Base-by-base conservation (phyloP, 2,329 filamentous ascomycete species). In the Diaporthe citriasiana region DNA sequence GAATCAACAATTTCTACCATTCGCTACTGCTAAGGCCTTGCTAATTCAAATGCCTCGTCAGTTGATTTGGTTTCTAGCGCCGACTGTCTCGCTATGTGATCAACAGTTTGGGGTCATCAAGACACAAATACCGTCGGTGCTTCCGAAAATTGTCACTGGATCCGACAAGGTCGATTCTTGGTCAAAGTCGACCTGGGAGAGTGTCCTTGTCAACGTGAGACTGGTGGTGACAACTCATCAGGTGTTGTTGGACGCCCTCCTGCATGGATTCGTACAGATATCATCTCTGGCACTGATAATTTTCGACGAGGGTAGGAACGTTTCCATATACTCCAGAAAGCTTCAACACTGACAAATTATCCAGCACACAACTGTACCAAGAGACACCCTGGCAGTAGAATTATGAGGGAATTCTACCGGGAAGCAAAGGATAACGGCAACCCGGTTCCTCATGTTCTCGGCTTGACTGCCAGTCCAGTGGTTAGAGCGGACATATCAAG, bases 211-310 rank as follows among this genome's bases (percentile, higher is more conserved):
- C 3, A 91, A 92, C 63, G 87, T 93, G 30, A 88, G 90, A 1
- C 86, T 97, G n/a, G 89, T 97, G 7, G 87, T 97, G 1, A 95
- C 93, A 0, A 97, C 95, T 0, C 91, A 93, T 74, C 91, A 93
- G 74, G 88, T 97, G 1, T 86, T 97, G 17, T 84, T 90, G 3
- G 93, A 97, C 82, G 94, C 94, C 3, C 85, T 97, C 53, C 85
- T 83, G 1, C 94, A 97, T 82, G 93, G 88, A 0, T 97, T 97
- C 80, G 88, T 97, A 2, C 85, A 81, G 1, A 88, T 97, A 78
- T 80, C 85, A 0, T 85, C 85, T 3, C 82, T 97, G 30, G 87
- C 92, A 7, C 84, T 98, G 6, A 83, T 97, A 22, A 88, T 97
- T 0, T 93, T 97, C 78, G 95, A 98, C 79, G 95, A 98, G 90